Conservation (phyloP, 2,329 filamentous ascomycete genomes). For the Bipolaris gigantea region DNA sequence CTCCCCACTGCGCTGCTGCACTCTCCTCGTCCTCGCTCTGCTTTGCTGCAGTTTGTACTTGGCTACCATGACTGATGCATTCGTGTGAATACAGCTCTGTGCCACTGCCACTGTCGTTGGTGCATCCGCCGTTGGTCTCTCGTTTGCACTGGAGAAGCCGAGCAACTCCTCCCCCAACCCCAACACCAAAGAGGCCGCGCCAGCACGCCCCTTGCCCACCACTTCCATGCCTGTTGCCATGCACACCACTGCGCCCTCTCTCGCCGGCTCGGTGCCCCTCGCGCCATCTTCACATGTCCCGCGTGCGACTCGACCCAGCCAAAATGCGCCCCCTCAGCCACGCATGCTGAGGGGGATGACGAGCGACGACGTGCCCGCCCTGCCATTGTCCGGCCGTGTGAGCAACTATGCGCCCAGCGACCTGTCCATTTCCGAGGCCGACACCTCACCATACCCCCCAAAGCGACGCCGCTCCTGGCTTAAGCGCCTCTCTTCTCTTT, state of each 20-base stretch:
- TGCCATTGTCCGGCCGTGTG: constrained; percentile 21
- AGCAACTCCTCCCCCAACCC: constrained; percentile 33
- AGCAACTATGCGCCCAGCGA: constrained; percentile 29
- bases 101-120: constrained; percentile 63
- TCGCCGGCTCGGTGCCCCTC: constrained; percentile 28
- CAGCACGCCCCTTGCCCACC: constrained; percentile 36
- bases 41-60: constrained; percentile 29
- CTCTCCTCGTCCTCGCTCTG: constrained; percentile 29
- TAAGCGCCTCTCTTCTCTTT: constrained; percentile 67
- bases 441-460: constrained; percentile 33
- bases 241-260: constrained; percentile 28
- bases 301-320: constrained; percentile 28
- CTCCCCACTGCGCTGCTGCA: constrained; percentile 28
- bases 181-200: constrained; percentile 46
- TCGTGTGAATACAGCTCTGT: constrained; percentile 57
- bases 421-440: constrained; percentile 30
- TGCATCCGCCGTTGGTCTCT: constrained; percentile 61
- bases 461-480: constrained; percentile 65
- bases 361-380: constrained; percentile 26
- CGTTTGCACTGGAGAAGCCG: constrained; percentile 57
- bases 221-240: constrained; percentile 34
- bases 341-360: constrained; percentile 42
- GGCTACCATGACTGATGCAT: constrained; percentile 42
- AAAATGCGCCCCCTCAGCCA: constrained; percentile 36
- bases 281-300: constrained; percentile 31